Evolutionary conservation across 202 grass and related monocot species (phyloP).

Genomic region (Dendrocalamus latiflorus): DNA sequence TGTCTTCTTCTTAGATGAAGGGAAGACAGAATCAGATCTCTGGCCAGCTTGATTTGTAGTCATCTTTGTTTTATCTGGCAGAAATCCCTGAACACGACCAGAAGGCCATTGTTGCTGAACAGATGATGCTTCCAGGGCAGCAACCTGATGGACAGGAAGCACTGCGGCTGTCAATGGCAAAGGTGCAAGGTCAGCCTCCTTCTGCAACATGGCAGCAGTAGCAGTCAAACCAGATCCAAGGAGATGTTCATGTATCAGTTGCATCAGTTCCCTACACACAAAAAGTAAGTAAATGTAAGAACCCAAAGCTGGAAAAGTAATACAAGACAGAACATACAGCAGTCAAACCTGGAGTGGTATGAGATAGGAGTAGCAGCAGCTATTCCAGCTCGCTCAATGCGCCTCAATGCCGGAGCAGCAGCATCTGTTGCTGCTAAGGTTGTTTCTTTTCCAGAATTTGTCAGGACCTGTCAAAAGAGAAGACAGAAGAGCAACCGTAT

Average conservation of each 20-base stretch:
- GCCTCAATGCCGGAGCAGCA: too few relatives aligned
- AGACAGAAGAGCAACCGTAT: too few relatives aligned
- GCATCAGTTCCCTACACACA: slow-evolving; percentile 70
- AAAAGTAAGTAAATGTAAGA: not conserved
- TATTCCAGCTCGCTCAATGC: too few relatives aligned
- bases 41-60: slow-evolving; percentile 36
- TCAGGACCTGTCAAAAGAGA: too few relatives aligned
- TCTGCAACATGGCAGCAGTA: slow-evolving; percentile 74
- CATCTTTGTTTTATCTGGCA: slow-evolving; percentile 43
- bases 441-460: too few relatives aligned
- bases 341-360: slow-evolving; percentile 85
- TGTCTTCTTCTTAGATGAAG: slow-evolving; percentile 62
- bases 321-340: not conserved
- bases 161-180: slow-evolving; percentile 44
- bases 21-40: slow-evolving; percentile 45
- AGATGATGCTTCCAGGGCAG: slow-evolving; percentile 55
- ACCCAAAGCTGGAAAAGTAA: slow-evolving; percentile 25
- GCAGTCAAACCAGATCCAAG: slow-evolving; percentile 77
- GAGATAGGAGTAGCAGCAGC: too few relatives aligned
- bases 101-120: slow-evolving; percentile 75
- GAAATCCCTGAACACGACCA: slow-evolving; percentile 74
- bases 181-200: slow-evolving; percentile 82
- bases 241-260: slow-evolving; percentile 95
- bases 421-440: too few relatives aligned
- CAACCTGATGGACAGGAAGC: slow-evolving; percentile 59